phyloP scores from a whole-genome alignment of 2,329 filamentous ascomycete species.

The Phaeosphaeriaceae sp. region DNA sequence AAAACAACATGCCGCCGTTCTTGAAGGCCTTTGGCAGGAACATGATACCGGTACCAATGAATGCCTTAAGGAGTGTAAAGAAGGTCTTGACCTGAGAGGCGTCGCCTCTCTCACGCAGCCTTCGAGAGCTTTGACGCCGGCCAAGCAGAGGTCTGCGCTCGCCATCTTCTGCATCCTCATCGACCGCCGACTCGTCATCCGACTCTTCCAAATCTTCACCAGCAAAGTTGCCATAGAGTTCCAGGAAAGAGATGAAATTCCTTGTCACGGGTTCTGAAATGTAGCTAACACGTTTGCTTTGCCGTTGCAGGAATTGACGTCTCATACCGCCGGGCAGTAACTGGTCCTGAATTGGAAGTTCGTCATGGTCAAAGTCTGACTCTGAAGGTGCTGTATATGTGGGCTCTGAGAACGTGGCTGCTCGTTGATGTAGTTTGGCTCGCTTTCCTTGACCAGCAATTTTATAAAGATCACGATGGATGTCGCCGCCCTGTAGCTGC shows the following conservation, averaged over 20 bases:
- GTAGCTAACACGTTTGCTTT: constrained; percentile 49
- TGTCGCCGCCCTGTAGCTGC: constrained; percentile 76
- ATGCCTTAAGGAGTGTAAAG: constrained; percentile 79
- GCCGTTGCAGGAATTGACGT: constrained; percentile 57
- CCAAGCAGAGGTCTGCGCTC: constrained; percentile 70
- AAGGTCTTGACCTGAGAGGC: constrained; percentile 76
- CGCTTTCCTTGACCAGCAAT: constrained; percentile 66
- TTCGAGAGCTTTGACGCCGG: constrained; percentile 60
- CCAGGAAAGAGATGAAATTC: constrained; percentile 78
- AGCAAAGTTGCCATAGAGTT: constrained; percentile 78
- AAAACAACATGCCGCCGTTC: constrained; percentile 80
- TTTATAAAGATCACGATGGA: constrained; percentile 79
- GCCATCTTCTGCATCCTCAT: constrained; percentile 58
- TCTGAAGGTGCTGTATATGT: constrained; percentile 28
- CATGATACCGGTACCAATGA: constrained; percentile 82
- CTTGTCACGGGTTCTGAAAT: constrained; percentile 65
- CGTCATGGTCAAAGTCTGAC: constrained; percentile 42
- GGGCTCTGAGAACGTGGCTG: constrained; percentile 71
- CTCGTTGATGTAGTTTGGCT: constrained; percentile 58
- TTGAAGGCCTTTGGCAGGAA: constrained; percentile 81
- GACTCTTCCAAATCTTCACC: constrained; percentile 71
- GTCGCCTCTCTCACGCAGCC: constrained; percentile 62
- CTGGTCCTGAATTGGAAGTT: constrained; percentile 53
- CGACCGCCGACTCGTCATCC: constrained; percentile 64
- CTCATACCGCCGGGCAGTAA: constrained; percentile 62